phyloP scores from a whole-genome alignment of 495 filamentous ascomycete species.

The Wilcoxina mikolae region DNA sequence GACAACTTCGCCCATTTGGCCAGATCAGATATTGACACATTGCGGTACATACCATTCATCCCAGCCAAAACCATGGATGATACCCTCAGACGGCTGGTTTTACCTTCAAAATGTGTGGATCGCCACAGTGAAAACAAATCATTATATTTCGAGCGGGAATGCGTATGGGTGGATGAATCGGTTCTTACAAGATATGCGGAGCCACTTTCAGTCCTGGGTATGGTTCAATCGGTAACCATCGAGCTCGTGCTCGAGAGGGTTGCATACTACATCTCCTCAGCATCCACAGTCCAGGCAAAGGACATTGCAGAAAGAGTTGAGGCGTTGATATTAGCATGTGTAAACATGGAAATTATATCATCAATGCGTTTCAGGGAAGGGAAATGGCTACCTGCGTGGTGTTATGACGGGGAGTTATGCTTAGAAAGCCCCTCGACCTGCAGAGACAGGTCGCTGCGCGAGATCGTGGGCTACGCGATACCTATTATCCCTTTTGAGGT shows the following conservation, averaged over 20 bases:
- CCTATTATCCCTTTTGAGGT: slow-evolving; percentile 18
- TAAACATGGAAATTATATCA: background rate
- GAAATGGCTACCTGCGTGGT: slow-evolving; percentile 28
- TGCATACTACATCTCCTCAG: background rate
- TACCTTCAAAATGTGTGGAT: slow-evolving; percentile 13
- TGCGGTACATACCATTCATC: slow-evolving; percentile 19
- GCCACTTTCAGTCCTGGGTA: slow-evolving; percentile 18
- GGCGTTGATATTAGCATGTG: slow-evolving; percentile 8
- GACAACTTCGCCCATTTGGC: slow-evolving; percentile 12
- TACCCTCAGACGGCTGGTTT: slow-evolving; percentile 7
- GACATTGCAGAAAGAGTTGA: slow-evolving; percentile 18
- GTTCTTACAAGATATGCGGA: slow-evolving; percentile 20
- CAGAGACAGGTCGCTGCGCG: slow-evolving; percentile 14
- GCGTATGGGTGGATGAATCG: slow-evolving; percentile 20
- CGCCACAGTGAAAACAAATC: slow-evolving; percentile 10
- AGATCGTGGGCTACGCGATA: slow-evolving; percentile 23
- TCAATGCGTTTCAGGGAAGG: background rate
- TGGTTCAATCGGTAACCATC: slow-evolving; percentile 19
- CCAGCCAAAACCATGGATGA: slow-evolving; percentile 14
- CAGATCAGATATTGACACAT: slow-evolving; percentile 3
- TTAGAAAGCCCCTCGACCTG: slow-evolving; percentile 20
- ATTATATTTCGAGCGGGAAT: slow-evolving; percentile 29
- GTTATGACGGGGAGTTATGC: slow-evolving; percentile 1
- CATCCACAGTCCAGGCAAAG: background rate
- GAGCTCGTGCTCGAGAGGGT: slow-evolving; percentile 13